Base-by-base conservation (phyloP, 169 alveolate species). In the Plasmodium gallinaceum region DNA sequence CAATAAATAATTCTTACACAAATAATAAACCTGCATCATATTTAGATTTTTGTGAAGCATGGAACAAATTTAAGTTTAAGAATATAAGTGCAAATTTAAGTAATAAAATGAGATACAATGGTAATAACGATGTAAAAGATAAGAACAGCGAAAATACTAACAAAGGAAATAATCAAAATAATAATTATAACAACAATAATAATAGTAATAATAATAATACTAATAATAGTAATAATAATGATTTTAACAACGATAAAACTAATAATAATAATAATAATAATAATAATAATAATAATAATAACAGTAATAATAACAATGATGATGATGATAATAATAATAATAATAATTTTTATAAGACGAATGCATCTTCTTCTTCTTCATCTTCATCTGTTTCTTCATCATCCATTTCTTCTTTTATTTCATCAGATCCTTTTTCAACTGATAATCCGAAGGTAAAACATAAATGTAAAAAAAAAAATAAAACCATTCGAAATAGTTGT, bases 221-320 rank as follows among this genome's bases (percentile, higher is more conserved):
- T 7, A 4, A 24, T 42, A 37, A 61, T 39, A 46, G 26, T 32
- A 32, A 57, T 32, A 46, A 46, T 16, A 68, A 10, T 46, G 52
- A 18, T 52, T 12, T 12, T 66, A 58, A 42, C 20, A 62, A 72
- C 16, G 26, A 54, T 46, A 26, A 45, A 0, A 72, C 51, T 68
- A 71, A 16, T 18, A 58, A 58, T 10, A 58, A 51, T 68, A 45
- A 60, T 20, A 65, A 39, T 20, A 66, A 52, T 20, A 71, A 60
- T 26, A 20, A 80, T 45, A 18, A 65, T 26, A 70, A 72, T 61
- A 57, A 72, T 66, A 51, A 12, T 10, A 48, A 72, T 58, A 80
- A 60, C 24, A 9, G 48, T 26, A 71, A 65, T 16, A 65, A 65
- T 66, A 65, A 43, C 7, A 14, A 52, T 1, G 37, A 51, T 45